These are phyloP conservation scores for Gillenia trifoliata DNA, from an alignment of 306 rosid genomes.

Conservation along the genomic window DNA sequence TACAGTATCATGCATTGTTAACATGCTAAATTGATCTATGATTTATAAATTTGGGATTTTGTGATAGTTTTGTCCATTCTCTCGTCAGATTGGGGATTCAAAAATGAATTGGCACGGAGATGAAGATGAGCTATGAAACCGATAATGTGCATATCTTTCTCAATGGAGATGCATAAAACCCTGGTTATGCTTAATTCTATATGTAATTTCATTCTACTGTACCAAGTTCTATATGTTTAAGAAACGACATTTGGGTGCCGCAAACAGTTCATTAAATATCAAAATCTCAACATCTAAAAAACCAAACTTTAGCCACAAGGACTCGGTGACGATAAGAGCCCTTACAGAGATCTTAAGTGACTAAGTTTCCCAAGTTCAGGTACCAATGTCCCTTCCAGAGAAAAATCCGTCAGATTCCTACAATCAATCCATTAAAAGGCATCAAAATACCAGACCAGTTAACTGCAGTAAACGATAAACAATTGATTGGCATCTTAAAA, in stretches of 20 bases:
- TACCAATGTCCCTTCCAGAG: slow-evolving; percentile 72
- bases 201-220: background rate
- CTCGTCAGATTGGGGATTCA: too few relatives aligned
- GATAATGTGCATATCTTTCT: too few relatives aligned
- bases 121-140: too few relatives aligned
- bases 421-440: slow-evolving; percentile 21
- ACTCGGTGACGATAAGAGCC: background rate
- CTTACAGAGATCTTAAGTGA: slow-evolving; percentile 69
- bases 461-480: background rate
- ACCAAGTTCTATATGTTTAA: background rate
- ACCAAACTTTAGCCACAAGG: background rate
- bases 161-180: too few relatives aligned
- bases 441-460: slow-evolving; percentile 1
- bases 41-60: too few relatives aligned
- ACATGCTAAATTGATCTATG: background rate
- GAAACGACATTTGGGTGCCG: background rate
- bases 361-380: slow-evolving; percentile 77
- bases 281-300: background rate
- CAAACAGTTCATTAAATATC: background rate
- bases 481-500: background rate
- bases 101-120: too few relatives aligned
- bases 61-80: too few relatives aligned
- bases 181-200: background rate
- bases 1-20: background rate
- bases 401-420: slow-evolving; percentile 63